Conservation (phyloP, 257 asterid genomes). For the Nicotiana knightiana region DNA sequence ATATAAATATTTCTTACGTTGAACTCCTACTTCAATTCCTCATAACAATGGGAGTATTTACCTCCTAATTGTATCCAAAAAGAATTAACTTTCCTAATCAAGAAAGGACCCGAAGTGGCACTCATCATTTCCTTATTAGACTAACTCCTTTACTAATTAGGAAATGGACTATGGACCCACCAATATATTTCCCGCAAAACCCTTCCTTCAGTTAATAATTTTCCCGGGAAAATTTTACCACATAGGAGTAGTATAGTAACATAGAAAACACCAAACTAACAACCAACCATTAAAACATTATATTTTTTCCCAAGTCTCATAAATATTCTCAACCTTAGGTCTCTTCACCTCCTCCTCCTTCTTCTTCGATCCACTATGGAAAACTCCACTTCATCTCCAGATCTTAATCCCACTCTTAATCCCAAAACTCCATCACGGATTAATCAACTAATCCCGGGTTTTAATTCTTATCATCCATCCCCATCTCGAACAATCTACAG, state of each 20-base stretch:
- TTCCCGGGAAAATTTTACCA: constrained; percentile 36
- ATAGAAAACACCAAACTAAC: not conserved
- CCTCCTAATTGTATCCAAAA: too few relatives aligned
- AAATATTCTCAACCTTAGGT: not conserved
- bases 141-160: not conserved
- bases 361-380: constrained; percentile 19
- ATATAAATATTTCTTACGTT: too few relatives aligned
- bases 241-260: not conserved
- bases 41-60: too few relatives aligned
- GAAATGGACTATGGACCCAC: not conserved
- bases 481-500: constrained; percentile 71
- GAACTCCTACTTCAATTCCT: not conserved
- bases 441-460: constrained; percentile 4
- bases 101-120: not conserved
- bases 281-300: not conserved
- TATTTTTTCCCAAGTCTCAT: not conserved
- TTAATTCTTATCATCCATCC: constrained; percentile 48
- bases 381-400: not conserved
- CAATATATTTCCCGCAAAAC: constrained; percentile 30
- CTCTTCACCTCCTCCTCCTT: not conserved
- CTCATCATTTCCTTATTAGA: not conserved
- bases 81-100: not conserved
- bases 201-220: constrained; percentile 7
- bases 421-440: constrained; percentile 38
- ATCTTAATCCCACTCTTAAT: not conserved